These are phyloP conservation scores for Exsudoporus floridanus DNA, from an alignment of 1,284 basidiomycete genomes.

Conservation along the genomic window DNA sequence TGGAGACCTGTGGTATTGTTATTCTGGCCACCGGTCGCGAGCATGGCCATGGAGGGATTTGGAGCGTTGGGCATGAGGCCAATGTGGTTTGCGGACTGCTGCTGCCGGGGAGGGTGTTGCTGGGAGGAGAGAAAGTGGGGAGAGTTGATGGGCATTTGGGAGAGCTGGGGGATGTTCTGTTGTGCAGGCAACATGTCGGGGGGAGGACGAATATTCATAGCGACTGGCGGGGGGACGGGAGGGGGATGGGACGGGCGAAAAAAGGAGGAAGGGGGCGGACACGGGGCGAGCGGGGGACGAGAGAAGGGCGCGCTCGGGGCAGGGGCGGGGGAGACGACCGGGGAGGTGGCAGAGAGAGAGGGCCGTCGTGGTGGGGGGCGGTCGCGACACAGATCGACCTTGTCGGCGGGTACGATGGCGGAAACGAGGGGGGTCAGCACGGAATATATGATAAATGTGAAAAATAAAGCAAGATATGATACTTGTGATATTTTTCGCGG, in stretches of 20 bases:
- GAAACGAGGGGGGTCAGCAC: conserved; percentile 15
- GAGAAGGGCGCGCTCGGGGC: conserved; percentile 7
- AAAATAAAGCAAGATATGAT: conserved; percentile 34
- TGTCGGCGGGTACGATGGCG: conserved; percentile 2
- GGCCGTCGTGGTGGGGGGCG: conserved; percentile 11
- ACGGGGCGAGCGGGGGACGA: background rate
- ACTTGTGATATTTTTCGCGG: conserved; percentile 29
- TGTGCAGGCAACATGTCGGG: conserved; percentile 45
- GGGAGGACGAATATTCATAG: conserved; percentile 41
- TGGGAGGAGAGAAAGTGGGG: conserved; percentile 41
- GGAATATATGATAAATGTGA: conserved; percentile 28
- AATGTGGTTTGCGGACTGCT: conserved; percentile 32
- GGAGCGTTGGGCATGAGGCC: conserved; percentile 32
- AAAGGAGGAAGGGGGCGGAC: conserved; percentile 6
- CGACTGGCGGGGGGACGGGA: conserved; percentile 2
- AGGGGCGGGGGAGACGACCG: conserved; percentile 5
- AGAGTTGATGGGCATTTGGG: conserved; percentile 41
- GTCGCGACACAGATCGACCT: conserved; percentile 24
- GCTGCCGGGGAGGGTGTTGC: conserved; percentile 35
- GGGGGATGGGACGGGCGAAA: conserved; percentile 8
- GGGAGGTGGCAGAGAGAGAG: background rate
- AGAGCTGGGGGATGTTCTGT: conserved; percentile 42
- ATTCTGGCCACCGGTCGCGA: conserved; percentile 25
- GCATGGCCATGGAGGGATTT: conserved; percentile 31
- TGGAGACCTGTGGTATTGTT: conserved; percentile 17